A percentile compares a stretch with the other conserved stretches of the same genome.
These are phyloP conservation scores for Plenodomus tracheiphilus DNA, from an alignment of 2,329 filamentous ascomycete genomes.

Conservation along the genomic window DNA sequence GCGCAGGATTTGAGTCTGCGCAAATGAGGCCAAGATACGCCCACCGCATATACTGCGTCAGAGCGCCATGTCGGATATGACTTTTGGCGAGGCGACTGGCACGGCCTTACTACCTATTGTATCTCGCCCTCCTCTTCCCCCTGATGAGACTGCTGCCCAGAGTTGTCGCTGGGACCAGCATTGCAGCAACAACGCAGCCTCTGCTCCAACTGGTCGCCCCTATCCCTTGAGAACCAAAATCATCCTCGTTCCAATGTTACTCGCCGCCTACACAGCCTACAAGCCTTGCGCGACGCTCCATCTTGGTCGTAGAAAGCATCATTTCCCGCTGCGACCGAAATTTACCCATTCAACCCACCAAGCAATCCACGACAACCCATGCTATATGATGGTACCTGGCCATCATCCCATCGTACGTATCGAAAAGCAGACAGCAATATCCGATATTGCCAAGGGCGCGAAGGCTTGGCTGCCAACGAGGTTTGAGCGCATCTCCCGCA, in stretches of 20 bases:
- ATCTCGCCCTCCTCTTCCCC: constrained; percentile 1
- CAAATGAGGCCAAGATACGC: constrained; percentile 21
- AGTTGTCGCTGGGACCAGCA: background rate
- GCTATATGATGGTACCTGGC: constrained; percentile 1
- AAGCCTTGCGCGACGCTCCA: constrained; percentile 9
- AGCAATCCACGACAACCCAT: no score
- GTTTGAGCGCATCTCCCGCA: background rate
- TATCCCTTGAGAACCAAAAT: background rate
- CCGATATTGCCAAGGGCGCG: constrained; percentile 8
- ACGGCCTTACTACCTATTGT: background rate
- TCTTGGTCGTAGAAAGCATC: background rate
- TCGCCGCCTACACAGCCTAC: constrained; percentile 15
- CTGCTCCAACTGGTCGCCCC: constrained; percentile 7
- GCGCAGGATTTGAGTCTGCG: background rate
- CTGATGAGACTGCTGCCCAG: constrained; percentile 1
- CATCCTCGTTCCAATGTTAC: constrained; percentile 1
- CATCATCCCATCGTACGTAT: constrained; percentile 4
- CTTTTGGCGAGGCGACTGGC: constrained; percentile 2
- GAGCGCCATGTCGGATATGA: constrained; percentile 14
- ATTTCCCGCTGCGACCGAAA: background rate
- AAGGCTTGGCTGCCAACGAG: background rate
- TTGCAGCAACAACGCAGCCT: constrained; percentile 7
- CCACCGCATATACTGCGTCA: constrained; percentile 12
- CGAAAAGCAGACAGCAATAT: constrained; percentile 4
- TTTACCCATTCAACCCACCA: background rate